These are phyloP conservation scores for Moricandia arvensis DNA, from an alignment of 345 rosid species.

Conservation along the genomic window DNA sequence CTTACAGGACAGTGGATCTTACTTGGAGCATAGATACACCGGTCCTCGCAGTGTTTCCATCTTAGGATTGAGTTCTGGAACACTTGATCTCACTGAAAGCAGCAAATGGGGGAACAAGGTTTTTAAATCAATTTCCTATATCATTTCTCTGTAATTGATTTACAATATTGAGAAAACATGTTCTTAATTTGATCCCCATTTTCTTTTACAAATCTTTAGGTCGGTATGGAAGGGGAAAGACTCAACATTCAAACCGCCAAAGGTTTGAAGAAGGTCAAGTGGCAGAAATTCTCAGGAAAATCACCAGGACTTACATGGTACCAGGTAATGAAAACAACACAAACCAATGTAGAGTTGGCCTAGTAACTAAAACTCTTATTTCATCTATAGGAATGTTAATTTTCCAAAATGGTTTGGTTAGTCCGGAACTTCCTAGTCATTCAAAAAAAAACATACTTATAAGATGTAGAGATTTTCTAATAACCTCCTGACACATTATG, in stretches of 20 bases:
- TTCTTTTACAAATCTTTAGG: constrained; percentile 37
- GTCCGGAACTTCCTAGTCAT: too few relatives aligned
- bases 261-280: constrained; percentile 52
- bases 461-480: neutral
- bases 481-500: neutral
- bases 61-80: constrained; percentile 79
- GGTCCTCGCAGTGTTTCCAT: constrained; percentile 76
- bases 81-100: constrained; percentile 62
- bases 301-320: constrained; percentile 70
- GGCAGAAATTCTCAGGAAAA: constrained; percentile 43
- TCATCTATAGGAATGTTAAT: too few relatives aligned
- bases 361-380: too few relatives aligned
- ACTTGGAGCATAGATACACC: constrained; percentile 82
- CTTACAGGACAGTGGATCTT: constrained; percentile 85
- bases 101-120: constrained; percentile 84
- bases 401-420: too few relatives aligned
- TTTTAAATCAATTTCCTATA: neutral
- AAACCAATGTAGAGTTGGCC: neutral
- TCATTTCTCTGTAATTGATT: neutral
- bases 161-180: neutral
- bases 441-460: neutral
- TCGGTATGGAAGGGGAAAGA: constrained; percentile 74
- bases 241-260: constrained; percentile 40
- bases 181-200: constrained; percentile 10
- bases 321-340: constrained; percentile 50